Base-by-base conservation (phyloP, 345 rosid genomes). In the Mallotus nudiflorus region DNA sequence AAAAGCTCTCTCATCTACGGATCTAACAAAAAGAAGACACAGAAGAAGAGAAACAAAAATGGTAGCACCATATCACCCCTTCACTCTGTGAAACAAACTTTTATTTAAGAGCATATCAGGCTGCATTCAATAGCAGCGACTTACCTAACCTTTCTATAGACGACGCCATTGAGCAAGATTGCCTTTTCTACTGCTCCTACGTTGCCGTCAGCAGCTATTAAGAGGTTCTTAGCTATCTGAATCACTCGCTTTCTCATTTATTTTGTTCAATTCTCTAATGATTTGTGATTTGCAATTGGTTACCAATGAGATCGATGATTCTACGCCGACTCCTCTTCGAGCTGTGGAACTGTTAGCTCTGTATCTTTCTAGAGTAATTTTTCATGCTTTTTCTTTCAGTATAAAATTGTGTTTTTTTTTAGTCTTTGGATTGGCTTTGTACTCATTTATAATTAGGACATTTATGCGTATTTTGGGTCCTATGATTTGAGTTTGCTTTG, bases 91-190 rank as follows among this genome's bases (percentile, higher is more conserved):
- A 68, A 95, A 89, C 88, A 84, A n/a, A 73, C 66, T 92, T 92
- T 81, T 90, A 89, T 78, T 63, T 95, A 71, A 97, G 97, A 37
- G 93, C 96, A 9, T 90, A 87, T 73, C 99, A 95, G 84, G 87
- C 97, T 5, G 97, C 99, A 54, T 90, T 95, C 75, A 95, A 95
- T 86, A 86, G 78, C 87, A 85, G 97, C 75, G 96, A 92, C 60
- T 70, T 92, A 37, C 88, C 89, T 13, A 71, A 83, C 33, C 93
- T 91, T 61, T 82, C 98, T 15, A 82, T 84, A 5, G 97, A 95
- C 20, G 97, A 95, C 70, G 79, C 82, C 78, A 72, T 92, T 65
- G 97, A 95, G 75, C 90, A 92, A 19, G 97, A 95, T 79, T 86
- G 85, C 79, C 86, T 95, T 76, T 92, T 95, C 53, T 76, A 80